Base-by-base conservation (phyloP, 1,139 yeast species). In the Geotrichum reessii region DNA sequence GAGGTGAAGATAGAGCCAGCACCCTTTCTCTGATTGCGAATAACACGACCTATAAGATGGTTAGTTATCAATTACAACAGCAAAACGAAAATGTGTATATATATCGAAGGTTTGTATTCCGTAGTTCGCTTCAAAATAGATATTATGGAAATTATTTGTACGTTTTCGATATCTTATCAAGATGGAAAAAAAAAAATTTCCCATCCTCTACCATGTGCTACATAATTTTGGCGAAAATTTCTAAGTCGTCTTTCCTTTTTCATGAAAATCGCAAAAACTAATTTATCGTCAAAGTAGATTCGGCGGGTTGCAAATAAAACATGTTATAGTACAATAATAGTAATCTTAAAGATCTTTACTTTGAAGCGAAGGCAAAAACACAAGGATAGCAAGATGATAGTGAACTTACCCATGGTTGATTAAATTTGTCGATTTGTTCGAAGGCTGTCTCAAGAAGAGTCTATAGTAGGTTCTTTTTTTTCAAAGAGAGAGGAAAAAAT, bases 11-110 rank as follows among this genome's bases (percentile, higher is more conserved):
- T 91, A 77, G 98, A 92, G 78, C 99, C 99, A 82, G 97, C 98
- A 87, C 98, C 98, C 85, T 95, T 95, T 90, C 99, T 92, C 88
- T 95, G 99, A 87, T 95, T 93, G 85, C 99, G 96, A 85, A 95
- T 95, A 83, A 95, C 99, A 87, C 99, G 93, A 89, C 99, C 98
- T 87, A 77, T 8, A 31, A 25, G 28, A 25, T 4, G 7, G 28
- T 25, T 25, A 25, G 28, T 25, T 25, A 5, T 25, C 28, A 5
- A 7, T 25, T 25, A 25, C 7, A 4, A 25, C 28, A 25, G 28
- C 7, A 5, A 25, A 25, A 25, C 28, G 28, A 7, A 4, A 25
- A 25, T 5, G 28, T n/a, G n/a, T n/a, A n/a, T n/a, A n/a, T n/a
- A n/a, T n/a, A 25, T 25, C 28, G 28, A 25, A 5, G 7, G 4